Conservation (phyloP, 257 asterid genomes). For the Capsicum chinense region DNA sequence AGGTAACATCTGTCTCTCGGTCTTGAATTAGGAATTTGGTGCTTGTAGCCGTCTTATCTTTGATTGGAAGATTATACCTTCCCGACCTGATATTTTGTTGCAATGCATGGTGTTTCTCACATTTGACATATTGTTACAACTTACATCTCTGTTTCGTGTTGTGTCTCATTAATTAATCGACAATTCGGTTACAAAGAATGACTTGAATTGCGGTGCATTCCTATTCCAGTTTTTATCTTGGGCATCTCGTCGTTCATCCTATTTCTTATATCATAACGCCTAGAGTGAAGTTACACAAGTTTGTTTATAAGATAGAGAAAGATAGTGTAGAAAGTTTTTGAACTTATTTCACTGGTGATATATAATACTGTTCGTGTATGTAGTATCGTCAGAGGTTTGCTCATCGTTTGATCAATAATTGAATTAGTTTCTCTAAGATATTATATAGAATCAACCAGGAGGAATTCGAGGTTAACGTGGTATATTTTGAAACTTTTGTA, state of each 20-base stretch:
- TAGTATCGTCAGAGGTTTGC: neutral
- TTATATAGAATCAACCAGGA: neutral
- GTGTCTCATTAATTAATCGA: neutral
- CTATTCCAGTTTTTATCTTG: neutral
- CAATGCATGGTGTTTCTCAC: neutral
- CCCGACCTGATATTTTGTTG: neutral
- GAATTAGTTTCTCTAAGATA: neutral
- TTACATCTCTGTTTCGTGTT: neutral
- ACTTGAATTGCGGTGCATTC: neutral
- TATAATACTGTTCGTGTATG: neutral
- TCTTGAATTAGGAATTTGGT: neutral
- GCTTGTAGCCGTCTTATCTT: neutral
- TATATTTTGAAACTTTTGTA: conserved; percentile 38
- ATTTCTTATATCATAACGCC: neutral
- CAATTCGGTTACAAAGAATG: neutral
- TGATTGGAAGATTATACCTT: neutral
- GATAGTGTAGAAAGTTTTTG: neutral
- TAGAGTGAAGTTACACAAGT: neutral
- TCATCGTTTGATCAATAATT: neutral
- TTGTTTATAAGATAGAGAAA: neutral
- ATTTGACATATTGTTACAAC: neutral
- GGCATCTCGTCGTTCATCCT: neutral
- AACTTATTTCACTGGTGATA: neutral
- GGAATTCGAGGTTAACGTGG: neutral
- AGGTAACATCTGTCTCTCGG: conserved; percentile 46